Base-by-base conservation (phyloP, 2,329 filamentous ascomycete species). In the Tympanopsis confertula region DNA sequence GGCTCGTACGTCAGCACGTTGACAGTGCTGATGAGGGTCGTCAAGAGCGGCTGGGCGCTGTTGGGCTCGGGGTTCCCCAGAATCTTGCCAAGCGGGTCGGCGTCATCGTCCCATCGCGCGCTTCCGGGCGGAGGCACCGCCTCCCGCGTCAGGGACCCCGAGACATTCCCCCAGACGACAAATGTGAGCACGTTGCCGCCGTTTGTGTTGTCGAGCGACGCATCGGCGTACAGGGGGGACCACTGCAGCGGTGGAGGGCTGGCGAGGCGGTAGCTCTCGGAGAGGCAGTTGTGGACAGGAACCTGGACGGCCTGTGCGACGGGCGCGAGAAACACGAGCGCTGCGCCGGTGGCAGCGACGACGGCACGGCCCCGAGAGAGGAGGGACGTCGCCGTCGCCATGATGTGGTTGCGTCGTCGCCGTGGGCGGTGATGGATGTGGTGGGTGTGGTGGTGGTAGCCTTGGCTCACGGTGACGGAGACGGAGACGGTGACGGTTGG, bases 161-260 rank as follows among this genome's bases (percentile, higher is more conserved):
- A 83, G 20, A 96, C 86, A 57, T 96, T 95, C 37, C 88, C 89
- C 65, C 87, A 96, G 35, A 94, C 72, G 2, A 78, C 91, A 39
- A 95, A 65, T 44, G 74, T 77, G 36, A 98, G 67, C 30, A 69
- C 74, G 52, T 88, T 76, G 37, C 62, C 68, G 4, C 71, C 55
- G 44, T 71, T 62, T 13, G 63, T 56, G 20, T 71, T 68, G 48
- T 86, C 71, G 63, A 94, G 94, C 15, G 63, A 61, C 40, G 85
- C 89, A 49, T 85, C 78, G 40, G 91, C 74, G 47, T 73, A 78
- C 26, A 80, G 57, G 3, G 91, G 88, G 12, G 76, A 67, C 65
- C 88, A 94, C 63, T 95, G 87, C 20, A 96, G 69, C 43, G 71
- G 71, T 24, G 63, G 57, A 13, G 81, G 73, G 5, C 67, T 50